Evolutionary conservation across 1,284 basidiomycete genomes (phyloP), one percentile per base, ranked within the genome.

Genomic region (Pseudozyma sp.): DNA sequence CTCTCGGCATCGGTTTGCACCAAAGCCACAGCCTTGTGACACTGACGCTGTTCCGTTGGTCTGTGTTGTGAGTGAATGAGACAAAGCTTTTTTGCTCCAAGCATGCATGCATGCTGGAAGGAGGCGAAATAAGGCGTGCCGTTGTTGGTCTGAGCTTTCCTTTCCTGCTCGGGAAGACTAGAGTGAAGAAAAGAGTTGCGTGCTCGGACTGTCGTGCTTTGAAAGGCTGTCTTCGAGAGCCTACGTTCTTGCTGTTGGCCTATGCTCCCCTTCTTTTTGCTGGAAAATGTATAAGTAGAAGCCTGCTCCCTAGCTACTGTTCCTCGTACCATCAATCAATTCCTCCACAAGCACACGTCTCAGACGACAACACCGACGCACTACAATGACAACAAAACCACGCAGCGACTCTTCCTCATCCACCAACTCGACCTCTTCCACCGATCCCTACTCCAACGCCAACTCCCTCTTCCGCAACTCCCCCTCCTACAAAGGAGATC

Each of bases 401-500:
- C 62, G 68, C n/a, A 52, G 48, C 44, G 62, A 70, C 48, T 65
- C 59, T 1, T 39, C 44, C 52, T 54, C 59, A 11, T 73, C 70
- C 39, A 63, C 59, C 38, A 10, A 54, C 9, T 73, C 70, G 36
- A 48, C 59, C 19, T 53, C 59, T 7, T 66, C 70, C 45, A 58
- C 45, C 18, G 65, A 73, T 54, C 50, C 61, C 16, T 69, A 73
- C 44, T 61, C 65, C 51, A 71, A 66, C 52, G 35, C 61, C 21
- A 47, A 47, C 18, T 73, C 70, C n/a, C 51, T 68, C 31, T 73
- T 73, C 51, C 60, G 60, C 40, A 51, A 59, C 38, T 69, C 61
- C 0, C 70, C 70, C 3, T 31, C 44, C 54, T 73, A 68, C 61
- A 73, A 73, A 25, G 31, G 57, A 3, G 70, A 73, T 5, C 70